Percentiles rank a stretch among this genome's conserved stretches.
phyloP scores from a whole-genome alignment of 306 rosid species.

The Begonia masoniana region DNA sequence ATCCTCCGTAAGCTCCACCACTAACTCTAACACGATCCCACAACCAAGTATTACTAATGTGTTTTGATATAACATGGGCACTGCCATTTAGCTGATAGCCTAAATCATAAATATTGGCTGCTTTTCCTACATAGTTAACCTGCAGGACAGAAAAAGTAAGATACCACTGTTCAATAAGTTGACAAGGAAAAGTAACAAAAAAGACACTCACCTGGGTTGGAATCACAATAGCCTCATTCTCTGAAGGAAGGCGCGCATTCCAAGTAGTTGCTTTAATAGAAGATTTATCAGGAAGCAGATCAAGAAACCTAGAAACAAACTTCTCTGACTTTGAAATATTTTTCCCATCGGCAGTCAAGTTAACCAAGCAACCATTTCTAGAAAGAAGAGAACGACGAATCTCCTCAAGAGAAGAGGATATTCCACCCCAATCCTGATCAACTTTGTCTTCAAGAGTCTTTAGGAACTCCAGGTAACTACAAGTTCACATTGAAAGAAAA shows the following conservation, averaged over 20 bases:
- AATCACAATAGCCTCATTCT: slow-evolving; percentile 78
- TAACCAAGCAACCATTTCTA: slow-evolving; percentile 59
- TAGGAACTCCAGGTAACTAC: slow-evolving; percentile 82
- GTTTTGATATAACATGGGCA: slow-evolving; percentile 82
- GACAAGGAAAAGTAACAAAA: slow-evolving; percentile 10
- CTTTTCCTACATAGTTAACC: slow-evolving; percentile 98
- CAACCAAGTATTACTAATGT: slow-evolving; percentile 87
- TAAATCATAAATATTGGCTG: slow-evolving; percentile 61
- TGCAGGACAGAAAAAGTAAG: slow-evolving; percentile 25
- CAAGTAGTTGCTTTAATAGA: slow-evolving; percentile 31
- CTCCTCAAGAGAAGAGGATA: slow-evolving; percentile 89
- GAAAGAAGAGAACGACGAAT: slow-evolving; percentile 69
- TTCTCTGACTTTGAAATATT: slow-evolving; percentile 39
- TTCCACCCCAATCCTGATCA: slow-evolving; percentile 73
- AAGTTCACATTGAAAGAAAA: slow-evolving; percentile 16
- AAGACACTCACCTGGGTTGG: slow-evolving; percentile 69
- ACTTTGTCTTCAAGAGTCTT: slow-evolving; percentile 69
- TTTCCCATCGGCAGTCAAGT: slow-evolving; percentile 73
- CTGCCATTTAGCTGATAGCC: slow-evolving; percentile 86
- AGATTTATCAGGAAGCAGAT: slow-evolving; percentile 56
- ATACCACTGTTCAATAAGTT: slow-evolving; percentile 12
- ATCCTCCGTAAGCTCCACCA: slow-evolving; percentile 99
- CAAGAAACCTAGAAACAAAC: slow-evolving; percentile 59
- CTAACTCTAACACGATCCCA: slow-evolving; percentile 99
- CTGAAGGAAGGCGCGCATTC: slow-evolving; percentile 48